Percentiles rank a stretch among this genome's conserved stretches.
Conservation (phyloP, 257 asterid genomes). For the Cynanchum wilfordii region DNA sequence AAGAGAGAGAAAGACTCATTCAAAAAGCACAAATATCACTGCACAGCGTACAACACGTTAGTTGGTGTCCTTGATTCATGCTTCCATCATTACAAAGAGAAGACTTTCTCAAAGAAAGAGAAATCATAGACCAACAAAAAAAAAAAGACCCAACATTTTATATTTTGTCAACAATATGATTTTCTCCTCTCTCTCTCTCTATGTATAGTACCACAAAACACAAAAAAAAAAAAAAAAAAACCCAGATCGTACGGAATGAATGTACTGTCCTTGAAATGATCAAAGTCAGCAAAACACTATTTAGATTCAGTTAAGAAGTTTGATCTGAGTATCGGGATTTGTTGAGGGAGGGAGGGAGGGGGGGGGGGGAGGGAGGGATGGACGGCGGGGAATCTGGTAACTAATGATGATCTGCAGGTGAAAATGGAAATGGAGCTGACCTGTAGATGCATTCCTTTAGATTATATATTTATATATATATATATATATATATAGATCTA, state of each 20-base stretch:
- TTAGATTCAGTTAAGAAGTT: too few species aligned
- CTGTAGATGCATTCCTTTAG: not conserved
- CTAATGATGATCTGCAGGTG: not conserved
- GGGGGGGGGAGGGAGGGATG: not conserved
- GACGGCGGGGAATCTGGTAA: not conserved
- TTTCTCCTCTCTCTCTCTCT: too few species aligned
- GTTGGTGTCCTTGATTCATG: not conserved
- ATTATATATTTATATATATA: too few species aligned
- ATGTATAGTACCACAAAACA: not conserved
- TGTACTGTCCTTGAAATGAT: not conserved
- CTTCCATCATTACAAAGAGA: not conserved
- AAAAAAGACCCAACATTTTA: not conserved
- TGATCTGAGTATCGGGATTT: not conserved
- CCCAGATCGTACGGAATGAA: not conserved
- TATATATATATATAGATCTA: too few species aligned
- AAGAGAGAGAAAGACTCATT: not conserved
- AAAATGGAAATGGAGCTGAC: not conserved
- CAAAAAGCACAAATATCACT: not conserved
- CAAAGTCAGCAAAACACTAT: not conserved
- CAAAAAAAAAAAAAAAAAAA: not conserved
- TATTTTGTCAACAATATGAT: not conserved
- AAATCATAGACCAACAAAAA: not conserved
- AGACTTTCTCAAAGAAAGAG: not conserved
- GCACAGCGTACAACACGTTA: not conserved
- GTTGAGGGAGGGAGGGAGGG: not conserved